Evolutionary conservation across 2,329 filamentous ascomycete species (phyloP).

Genomic region (Falciphora oryzae): DNA sequence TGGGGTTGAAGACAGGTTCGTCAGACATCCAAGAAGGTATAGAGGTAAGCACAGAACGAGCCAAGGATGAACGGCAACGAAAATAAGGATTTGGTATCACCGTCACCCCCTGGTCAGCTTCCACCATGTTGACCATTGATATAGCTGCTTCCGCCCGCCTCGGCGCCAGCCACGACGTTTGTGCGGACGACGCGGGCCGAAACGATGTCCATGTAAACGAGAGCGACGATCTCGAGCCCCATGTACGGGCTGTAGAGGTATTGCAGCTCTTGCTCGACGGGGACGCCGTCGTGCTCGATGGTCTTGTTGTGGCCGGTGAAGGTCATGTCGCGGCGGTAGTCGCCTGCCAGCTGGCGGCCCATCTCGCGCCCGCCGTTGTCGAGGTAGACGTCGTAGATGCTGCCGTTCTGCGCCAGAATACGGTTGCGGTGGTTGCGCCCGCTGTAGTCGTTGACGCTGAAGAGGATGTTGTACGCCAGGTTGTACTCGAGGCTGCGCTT

Average conservation of each 20-base stretch:
- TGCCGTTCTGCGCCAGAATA: slow-evolving; percentile 48
- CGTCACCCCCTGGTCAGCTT: too few relatives aligned
- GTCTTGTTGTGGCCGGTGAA: slow-evolving; percentile 49
- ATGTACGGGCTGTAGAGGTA: slow-evolving; percentile 48
- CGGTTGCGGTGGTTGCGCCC: slow-evolving; percentile 52
- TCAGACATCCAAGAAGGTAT: neutral
- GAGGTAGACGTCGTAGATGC: slow-evolving; percentile 46
- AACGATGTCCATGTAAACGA: slow-evolving; percentile 40
- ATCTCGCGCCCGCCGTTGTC: slow-evolving; percentile 47
- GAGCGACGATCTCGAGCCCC: slow-evolving; percentile 38
- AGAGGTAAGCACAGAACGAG: neutral
- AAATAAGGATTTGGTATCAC: neutral
- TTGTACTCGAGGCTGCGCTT: slow-evolving; percentile 34
- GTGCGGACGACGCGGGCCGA: slow-evolving; percentile 43
- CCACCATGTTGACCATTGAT: slow-evolving; percentile 33
- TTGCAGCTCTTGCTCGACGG: slow-evolving; percentile 42
- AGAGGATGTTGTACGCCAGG: slow-evolving; percentile 52
- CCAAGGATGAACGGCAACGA: too few relatives aligned
- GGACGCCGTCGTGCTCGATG: slow-evolving; percentile 35
- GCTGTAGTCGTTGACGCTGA: slow-evolving; percentile 54
- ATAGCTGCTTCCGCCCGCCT: slow-evolving; percentile 46
- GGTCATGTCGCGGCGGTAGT: slow-evolving; percentile 45
- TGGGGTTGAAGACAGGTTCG: too few relatives aligned
- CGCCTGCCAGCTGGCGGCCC: slow-evolving; percentile 38
- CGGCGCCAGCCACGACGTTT: slow-evolving; percentile 44